These are phyloP conservation scores for Neocallimastix lanati DNA, from an alignment of 192 early-diverging fungal species.

Conservation along the genomic window DNA sequence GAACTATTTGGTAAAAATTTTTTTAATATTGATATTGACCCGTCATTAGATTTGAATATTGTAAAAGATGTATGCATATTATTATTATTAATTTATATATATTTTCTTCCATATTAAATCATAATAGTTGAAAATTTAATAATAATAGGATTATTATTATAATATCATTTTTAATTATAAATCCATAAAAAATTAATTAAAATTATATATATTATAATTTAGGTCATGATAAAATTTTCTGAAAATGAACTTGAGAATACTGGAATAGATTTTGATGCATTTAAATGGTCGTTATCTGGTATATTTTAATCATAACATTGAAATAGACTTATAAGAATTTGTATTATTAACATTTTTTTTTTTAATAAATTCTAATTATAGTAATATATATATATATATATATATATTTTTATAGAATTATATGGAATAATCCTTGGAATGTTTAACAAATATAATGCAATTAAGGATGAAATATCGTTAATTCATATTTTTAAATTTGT, in stretches of 20 bases:
- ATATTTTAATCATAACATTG: too few species aligned
- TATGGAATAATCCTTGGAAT: conserved; percentile 69
- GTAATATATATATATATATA: too few species aligned
- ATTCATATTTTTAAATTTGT: not conserved
- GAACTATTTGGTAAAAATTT: not conserved
- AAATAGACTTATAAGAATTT: too few species aligned
- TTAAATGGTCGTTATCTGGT: not conserved
- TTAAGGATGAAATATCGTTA: not conserved
- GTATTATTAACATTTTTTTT: too few species aligned
- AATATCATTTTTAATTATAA: too few species aligned
- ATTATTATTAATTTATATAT: too few species aligned
- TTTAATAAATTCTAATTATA: too few species aligned
- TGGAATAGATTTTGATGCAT: not conserved
- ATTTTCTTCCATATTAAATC: too few species aligned
- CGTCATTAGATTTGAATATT: not conserved
- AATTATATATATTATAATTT: too few species aligned
- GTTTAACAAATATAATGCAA: conserved; percentile 14
- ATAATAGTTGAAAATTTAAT: too few species aligned
- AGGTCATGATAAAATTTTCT: not conserved
- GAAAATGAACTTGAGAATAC: not conserved
- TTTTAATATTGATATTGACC: not conserved
- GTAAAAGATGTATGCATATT: not conserved
- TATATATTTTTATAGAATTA: conserved; percentile 47
- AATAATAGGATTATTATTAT: too few species aligned
- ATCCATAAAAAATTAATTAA: too few species aligned